Conservation (phyloP, 305 asterid genomes). For the Fraxinus angustifolia region DNA sequence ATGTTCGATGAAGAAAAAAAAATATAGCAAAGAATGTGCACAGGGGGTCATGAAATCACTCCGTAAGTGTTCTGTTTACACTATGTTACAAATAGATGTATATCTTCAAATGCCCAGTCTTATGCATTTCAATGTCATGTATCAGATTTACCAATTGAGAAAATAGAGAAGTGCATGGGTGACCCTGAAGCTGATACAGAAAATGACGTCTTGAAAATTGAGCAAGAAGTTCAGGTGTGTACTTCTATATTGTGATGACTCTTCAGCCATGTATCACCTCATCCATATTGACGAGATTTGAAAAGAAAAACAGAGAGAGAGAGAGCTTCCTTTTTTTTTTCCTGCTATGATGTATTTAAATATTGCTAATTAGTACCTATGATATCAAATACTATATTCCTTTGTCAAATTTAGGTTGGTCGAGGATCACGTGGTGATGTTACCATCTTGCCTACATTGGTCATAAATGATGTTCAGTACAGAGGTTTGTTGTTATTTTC, state of each 20-base stretch:
- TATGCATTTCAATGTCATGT: not conserved
- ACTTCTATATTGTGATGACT: not conserved
- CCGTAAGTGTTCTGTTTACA: conserved; percentile 27
- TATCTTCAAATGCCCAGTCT: not conserved
- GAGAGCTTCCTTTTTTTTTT: not conserved
- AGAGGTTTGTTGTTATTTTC: conserved; percentile 52
- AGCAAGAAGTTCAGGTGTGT: conserved; percentile 77
- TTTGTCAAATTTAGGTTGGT: conserved; percentile 48
- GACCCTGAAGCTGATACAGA: conserved; percentile 77
- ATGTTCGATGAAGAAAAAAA: conserved; percentile 75
- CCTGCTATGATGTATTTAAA: not conserved
- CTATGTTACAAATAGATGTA: not conserved
- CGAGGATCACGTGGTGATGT: conserved; percentile 90
- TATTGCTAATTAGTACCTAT: not conserved
- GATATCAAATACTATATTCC: conserved; percentile 6
- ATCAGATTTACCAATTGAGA: conserved; percentile 62
- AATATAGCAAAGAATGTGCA: conserved; percentile 67
- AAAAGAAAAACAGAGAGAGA: not conserved
- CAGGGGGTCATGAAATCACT: conserved; percentile 69
- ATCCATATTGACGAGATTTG: not conserved
- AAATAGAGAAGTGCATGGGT: conserved; percentile 81
- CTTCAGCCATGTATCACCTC: not conserved
- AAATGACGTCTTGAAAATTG: conserved; percentile 64
- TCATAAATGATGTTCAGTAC: conserved; percentile 76
- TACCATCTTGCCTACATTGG: conserved; percentile 85